Percentiles rank a stretch among this genome's conserved stretches.
These are phyloP conservation scores for Torulaspora gathmanii DNA, from an alignment of 805 yeast genomes.

Conservation along the genomic window DNA sequence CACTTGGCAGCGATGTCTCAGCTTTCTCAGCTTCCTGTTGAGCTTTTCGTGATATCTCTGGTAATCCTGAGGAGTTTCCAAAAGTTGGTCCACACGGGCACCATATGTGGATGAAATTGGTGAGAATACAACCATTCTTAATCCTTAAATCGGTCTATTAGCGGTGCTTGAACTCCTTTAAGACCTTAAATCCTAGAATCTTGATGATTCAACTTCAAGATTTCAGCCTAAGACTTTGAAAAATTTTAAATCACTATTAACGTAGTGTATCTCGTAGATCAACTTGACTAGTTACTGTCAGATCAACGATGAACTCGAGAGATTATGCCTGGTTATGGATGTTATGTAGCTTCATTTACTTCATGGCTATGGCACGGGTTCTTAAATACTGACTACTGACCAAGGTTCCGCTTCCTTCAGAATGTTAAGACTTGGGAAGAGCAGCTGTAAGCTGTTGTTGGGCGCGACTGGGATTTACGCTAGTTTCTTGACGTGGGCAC, in stretches of 20 bases:
- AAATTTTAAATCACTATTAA: constrained; percentile 3
- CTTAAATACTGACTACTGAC: not conserved
- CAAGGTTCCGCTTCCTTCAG: not conserved
- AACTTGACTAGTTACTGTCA: no score
- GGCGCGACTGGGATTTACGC: constrained; percentile 65
- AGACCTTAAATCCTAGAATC: not conserved
- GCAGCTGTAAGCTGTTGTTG: constrained; percentile 20
- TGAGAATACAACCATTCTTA: constrained; percentile 24
- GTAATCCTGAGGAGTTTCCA: constrained; percentile 65
- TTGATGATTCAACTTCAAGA: no score
- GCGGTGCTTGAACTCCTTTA: not conserved
- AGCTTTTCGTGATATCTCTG: constrained; percentile 61
- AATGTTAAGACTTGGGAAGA: not conserved
- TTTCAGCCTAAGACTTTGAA: constrained; percentile 1
- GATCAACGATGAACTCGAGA: no score
- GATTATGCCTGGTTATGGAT: not conserved
- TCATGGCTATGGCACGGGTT: not conserved
- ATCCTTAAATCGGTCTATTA: not conserved
- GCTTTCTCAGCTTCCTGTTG: constrained; percentile 53
- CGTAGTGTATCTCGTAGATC: constrained; percentile 1
- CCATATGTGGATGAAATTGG: constrained; percentile 41
- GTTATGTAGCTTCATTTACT: not conserved
- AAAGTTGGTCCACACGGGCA: constrained; percentile 55
- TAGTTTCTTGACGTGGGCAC: constrained; percentile 87
- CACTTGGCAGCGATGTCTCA: constrained; percentile 61